These are phyloP conservation scores for Giardia duodenalis DNA, from an alignment of 208 protist genomes.

Conservation along the genomic window DNA sequence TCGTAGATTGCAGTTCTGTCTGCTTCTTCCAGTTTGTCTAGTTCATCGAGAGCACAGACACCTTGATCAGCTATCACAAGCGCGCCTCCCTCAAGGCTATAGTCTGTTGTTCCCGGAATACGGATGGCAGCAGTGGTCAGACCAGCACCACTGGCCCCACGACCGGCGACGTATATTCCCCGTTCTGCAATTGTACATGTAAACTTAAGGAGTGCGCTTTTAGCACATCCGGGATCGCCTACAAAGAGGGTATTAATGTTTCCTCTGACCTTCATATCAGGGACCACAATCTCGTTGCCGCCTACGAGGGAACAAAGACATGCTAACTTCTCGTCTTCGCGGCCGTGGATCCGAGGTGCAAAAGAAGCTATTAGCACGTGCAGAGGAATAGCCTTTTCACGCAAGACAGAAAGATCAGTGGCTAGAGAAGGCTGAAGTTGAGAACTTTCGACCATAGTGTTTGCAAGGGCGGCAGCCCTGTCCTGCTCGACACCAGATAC, in stretches of 20 bases:
- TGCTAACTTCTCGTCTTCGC: slow-evolving; percentile 50
- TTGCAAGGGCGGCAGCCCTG: neutral
- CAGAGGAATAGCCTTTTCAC: neutral
- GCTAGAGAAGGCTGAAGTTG: neutral
- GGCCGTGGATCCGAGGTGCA: slow-evolving; percentile 30
- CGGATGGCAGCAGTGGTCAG: slow-evolving; percentile 88
- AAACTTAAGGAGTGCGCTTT: slow-evolving; percentile 49
- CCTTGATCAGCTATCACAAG: slow-evolving; percentile 87
- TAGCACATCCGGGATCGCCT: slow-evolving; percentile 71
- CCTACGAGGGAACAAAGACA: slow-evolving; percentile 52
- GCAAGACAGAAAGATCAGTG: neutral
- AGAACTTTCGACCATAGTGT: neutral
- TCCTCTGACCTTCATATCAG: neutral
- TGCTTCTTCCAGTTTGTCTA: slow-evolving; percentile 97
- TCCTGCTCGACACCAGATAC: neutral
- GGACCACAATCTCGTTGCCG: slow-evolving; percentile 59
- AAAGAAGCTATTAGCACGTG: slow-evolving; percentile 42
- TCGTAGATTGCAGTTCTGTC: slow-evolving; percentile 93
- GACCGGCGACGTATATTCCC: slow-evolving; percentile 68
- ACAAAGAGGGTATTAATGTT: slow-evolving; percentile 33
- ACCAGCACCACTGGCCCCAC: slow-evolving; percentile 87
- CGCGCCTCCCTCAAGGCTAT: slow-evolving; percentile 87
- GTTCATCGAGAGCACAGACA: slow-evolving; percentile 99
- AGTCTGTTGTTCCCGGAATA: slow-evolving; percentile 81
- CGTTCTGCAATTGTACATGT: neutral